These are phyloP conservation scores for Shiraia bambusicola DNA, from an alignment of 2,329 filamentous ascomycete genomes.

Conservation along the genomic window DNA sequence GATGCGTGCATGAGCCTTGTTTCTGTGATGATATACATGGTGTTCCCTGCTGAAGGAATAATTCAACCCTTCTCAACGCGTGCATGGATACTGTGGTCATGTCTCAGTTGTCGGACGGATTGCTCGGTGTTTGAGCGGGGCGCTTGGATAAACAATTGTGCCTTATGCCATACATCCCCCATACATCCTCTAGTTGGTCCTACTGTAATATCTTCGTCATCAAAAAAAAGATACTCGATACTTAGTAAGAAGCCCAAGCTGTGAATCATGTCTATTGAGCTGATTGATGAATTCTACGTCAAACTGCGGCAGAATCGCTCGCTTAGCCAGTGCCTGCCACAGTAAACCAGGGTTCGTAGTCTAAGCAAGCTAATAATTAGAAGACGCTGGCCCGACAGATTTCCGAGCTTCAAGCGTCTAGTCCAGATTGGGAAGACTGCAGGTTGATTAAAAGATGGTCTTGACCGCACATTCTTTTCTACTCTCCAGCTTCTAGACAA, in stretches of 20 bases:
- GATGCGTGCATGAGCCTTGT: neutral
- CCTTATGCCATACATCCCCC: too few species aligned
- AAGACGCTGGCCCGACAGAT: slow-evolving; percentile 16
- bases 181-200: too few species aligned
- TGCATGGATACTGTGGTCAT: too few species aligned
- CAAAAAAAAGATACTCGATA: too few species aligned
- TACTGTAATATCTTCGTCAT: too few species aligned
- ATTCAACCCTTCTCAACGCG: too few species aligned
- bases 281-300: neutral
- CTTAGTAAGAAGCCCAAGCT: too few species aligned
- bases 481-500: slow-evolving; percentile 2
- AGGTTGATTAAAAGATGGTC: slow-evolving; percentile 21
- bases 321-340: slow-evolving; percentile 20
- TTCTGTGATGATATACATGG: neutral
- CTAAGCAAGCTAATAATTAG: slow-evolving; percentile 16
- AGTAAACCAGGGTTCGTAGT: slow-evolving; percentile 11
- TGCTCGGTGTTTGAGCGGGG: too few species aligned
- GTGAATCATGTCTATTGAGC: too few species aligned
- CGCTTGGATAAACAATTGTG: too few species aligned
- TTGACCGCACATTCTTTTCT: slow-evolving; percentile 23
- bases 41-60: too few species aligned
- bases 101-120: too few species aligned
- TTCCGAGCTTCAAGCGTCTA: slow-evolving; percentile 21
- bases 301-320: slow-evolving; percentile 8
- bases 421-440: slow-evolving; percentile 17